Conservation (phyloP, 2,329 filamentous ascomycete species). For the Pseudogymnoascus sp. region DNA sequence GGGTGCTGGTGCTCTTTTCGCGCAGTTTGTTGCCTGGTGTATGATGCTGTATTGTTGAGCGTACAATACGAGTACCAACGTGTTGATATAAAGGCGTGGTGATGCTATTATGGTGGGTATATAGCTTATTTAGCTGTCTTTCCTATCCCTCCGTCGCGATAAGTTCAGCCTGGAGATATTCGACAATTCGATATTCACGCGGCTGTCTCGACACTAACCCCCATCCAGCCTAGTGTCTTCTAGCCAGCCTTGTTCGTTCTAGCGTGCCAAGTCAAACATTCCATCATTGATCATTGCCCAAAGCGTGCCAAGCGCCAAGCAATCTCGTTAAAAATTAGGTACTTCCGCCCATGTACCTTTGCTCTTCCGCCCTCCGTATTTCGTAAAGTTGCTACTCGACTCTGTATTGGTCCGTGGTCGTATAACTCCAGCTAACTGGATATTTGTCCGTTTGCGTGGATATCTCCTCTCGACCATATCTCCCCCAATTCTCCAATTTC, state of each 20-base stretch:
- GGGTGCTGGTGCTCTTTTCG: not conserved
- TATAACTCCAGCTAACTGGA: constrained; percentile 4
- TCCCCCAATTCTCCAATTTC: not conserved
- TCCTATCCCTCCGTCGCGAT: not conserved
- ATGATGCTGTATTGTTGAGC: not conserved
- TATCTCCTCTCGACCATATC: not conserved
- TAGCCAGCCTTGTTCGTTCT: not conserved
- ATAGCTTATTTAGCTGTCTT: not conserved
- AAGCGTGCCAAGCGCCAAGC: not conserved
- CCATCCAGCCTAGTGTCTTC: not conserved
- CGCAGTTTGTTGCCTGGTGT: not conserved
- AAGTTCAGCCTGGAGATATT: constrained; percentile 1
- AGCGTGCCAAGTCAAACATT: constrained; percentile 7
- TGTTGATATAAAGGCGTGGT: not conserved
- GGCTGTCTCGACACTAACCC: not conserved
- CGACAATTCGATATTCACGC: constrained; percentile 7
- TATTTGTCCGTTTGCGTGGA: constrained; percentile 7
- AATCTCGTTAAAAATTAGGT: not conserved
- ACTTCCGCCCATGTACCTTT: not conserved
- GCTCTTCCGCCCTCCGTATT: not conserved
- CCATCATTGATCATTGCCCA: not conserved
- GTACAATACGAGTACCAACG: not conserved
- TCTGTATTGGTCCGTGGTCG: not conserved
- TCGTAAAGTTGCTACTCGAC: not conserved
- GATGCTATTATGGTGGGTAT: not conserved